Percentiles rank a stretch among this genome's conserved stretches.
Evolutionary conservation across 176 grass and related monocot species (phyloP).

Genomic region (Saccharum spontaneum): DNA sequence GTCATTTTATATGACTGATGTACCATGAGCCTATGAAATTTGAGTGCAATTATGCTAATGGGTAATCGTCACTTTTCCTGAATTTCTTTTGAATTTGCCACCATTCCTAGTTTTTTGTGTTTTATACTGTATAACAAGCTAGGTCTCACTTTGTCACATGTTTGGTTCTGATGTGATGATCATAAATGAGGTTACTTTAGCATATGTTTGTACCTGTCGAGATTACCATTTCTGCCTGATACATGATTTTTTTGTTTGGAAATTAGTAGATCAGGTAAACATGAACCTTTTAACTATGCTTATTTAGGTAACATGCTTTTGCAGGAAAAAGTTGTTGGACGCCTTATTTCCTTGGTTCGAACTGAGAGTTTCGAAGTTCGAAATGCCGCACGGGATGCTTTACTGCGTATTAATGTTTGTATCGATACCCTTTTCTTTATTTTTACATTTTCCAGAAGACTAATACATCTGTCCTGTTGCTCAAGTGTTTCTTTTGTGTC

Average conservation of each 20-base stretch:
- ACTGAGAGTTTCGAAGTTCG: conserved; percentile 67
- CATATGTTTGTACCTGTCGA: neutral
- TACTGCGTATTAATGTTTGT: conserved; percentile 74
- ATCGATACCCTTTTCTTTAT: conserved; percentile 10
- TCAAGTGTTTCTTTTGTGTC: neutral
- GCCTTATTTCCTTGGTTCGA: conserved; percentile 66
- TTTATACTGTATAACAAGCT: neutral
- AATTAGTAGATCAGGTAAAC: conserved; percentile 20
- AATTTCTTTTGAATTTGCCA: neutral
- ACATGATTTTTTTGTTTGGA: neutral
- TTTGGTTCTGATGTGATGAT: no score
- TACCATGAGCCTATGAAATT: neutral
- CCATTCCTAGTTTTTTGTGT: neutral
- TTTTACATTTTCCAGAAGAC: neutral
- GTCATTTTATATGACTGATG: neutral
- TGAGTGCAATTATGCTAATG: conserved; percentile 6
- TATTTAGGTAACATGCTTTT: conserved; percentile 13
- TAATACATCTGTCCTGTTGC: neutral
- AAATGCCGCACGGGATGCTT: conserved; percentile 70
- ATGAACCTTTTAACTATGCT: conserved; percentile 7
- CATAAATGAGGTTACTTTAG: neutral
- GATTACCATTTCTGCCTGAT: neutral
- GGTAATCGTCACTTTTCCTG: neutral
- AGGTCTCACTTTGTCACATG: neutral
- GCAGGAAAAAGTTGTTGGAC: conserved; percentile 65